Evolutionary conservation across 257 asterid genomes (phyloP).

Genomic region (Solanum clarkiae): DNA sequence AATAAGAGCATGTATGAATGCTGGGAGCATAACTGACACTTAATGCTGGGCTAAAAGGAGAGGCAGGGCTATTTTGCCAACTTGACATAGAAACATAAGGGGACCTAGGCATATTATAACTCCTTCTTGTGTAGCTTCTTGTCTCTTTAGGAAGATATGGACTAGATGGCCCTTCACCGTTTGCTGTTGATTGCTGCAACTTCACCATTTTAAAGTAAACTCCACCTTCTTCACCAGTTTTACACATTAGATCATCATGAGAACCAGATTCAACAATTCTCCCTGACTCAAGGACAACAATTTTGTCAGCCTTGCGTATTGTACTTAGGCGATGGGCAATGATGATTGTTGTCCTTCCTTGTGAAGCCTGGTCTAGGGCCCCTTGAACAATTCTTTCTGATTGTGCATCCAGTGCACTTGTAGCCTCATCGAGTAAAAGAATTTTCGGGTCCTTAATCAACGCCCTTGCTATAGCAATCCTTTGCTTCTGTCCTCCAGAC

Average conservation of each 20-base stretch:
- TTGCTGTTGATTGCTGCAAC: constrained; percentile 31
- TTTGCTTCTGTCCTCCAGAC: constrained; percentile 81
- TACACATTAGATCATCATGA: constrained; percentile 43
- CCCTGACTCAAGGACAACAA: constrained; percentile 46
- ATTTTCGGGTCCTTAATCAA: constrained; percentile 50
- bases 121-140: neutral
- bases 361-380: constrained; percentile 54
- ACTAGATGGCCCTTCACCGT: neutral
- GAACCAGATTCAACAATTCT: constrained; percentile 54
- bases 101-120: constrained; percentile 6
- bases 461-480: constrained; percentile 74
- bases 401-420: constrained; percentile 66
- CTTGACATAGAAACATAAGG: constrained; percentile 23
- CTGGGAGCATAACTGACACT: constrained; percentile 20
- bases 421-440: constrained; percentile 75
- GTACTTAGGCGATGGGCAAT: constrained; percentile 66
- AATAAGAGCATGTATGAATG: constrained; percentile 27
- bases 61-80: constrained; percentile 38
- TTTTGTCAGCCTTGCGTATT: constrained; percentile 35
- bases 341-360: constrained; percentile 53
- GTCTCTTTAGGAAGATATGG: neutral
- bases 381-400: constrained; percentile 58
- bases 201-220: constrained; percentile 41
- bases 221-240: constrained; percentile 18
- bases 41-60: constrained; percentile 35